A percentile compares a stretch with the other conserved stretches of the same genome.
Evolutionary conservation across 1,284 basidiomycete species (phyloP).

Genomic region (Macrocystidia cucumis): DNA sequence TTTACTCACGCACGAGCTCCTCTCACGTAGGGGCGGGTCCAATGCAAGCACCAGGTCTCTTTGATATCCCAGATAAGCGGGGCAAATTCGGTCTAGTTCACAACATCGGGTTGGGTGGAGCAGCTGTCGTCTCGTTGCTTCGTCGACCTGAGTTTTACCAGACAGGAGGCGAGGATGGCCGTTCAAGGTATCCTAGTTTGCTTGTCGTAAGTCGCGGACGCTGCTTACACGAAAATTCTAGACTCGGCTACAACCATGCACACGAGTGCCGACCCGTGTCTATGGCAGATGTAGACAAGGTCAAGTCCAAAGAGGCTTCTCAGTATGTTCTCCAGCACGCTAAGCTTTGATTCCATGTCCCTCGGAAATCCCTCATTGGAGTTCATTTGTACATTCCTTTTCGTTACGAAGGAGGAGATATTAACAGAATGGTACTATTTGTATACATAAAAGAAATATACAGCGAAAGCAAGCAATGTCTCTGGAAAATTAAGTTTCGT

Average conservation of each 20-base stretch:
- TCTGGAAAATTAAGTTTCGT: too few species aligned
- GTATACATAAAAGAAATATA: too few species aligned
- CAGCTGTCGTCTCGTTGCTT: slow-evolving; percentile 68
- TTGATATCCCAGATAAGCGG: slow-evolving; percentile 51
- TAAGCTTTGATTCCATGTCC: too few species aligned
- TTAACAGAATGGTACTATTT: too few species aligned
- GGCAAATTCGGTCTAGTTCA: slow-evolving; percentile 80
- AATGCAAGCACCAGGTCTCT: slow-evolving; percentile 73
- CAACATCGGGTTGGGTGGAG: slow-evolving; percentile 79
- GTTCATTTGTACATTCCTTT: too few species aligned
- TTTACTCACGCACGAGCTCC: slow-evolving; percentile 3
- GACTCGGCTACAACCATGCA: slow-evolving; percentile 78
- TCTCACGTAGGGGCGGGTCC: slow-evolving; percentile 58
- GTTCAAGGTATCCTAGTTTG: slow-evolving; percentile 44
- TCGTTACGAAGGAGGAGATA: too few species aligned
- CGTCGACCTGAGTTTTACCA: slow-evolving; percentile 70
- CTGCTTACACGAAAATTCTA: slow-evolving; percentile 17
- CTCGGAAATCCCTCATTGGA: too few species aligned
- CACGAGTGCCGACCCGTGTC: slow-evolving; percentile 58
- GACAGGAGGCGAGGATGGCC: slow-evolving; percentile 54
- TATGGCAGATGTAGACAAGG: slow-evolving; percentile 60
- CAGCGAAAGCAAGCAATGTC: too few species aligned
- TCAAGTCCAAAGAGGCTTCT: slow-evolving; percentile 61
- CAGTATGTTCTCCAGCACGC: slow-evolving; percentile 35
- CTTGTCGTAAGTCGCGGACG: slow-evolving; percentile 2